Percentiles rank a stretch among this genome's conserved stretches.
These are phyloP conservation scores for Acaromyces ingoldii DNA, from an alignment of 1,284 basidiomycete species.

Conservation along the genomic window DNA sequence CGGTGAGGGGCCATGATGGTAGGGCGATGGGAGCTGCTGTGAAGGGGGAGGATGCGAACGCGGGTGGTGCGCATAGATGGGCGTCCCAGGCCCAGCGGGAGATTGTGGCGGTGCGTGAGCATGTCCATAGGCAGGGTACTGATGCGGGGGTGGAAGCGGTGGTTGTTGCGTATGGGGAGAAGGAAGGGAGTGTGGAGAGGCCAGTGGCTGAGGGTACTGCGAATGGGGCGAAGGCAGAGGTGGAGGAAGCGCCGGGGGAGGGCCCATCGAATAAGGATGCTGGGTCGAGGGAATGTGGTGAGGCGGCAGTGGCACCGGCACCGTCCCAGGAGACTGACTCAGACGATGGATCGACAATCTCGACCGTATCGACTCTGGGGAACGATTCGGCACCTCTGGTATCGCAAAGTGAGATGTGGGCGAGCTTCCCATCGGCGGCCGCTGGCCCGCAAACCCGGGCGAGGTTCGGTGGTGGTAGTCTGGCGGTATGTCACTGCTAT, in stretches of 20 bases:
- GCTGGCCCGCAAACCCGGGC: neutral
- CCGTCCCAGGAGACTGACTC: neutral
- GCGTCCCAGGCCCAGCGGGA: too few relatives aligned
- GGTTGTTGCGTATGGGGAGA: too few relatives aligned
- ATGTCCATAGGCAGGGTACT: too few relatives aligned
- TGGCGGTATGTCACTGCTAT: neutral
- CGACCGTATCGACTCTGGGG: neutral
- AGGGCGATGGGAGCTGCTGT: too few relatives aligned
- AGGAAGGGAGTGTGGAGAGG: too few relatives aligned
- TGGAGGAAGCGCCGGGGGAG: neutral
- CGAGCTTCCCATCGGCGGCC: neutral
- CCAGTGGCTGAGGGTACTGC: neutral
- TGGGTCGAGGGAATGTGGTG: neutral
- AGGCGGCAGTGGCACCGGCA: neutral
- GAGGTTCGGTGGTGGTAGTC: neutral
- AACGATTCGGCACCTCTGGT: slow-evolving; percentile 4
- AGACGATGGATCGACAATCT: neutral
- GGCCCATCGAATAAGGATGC: too few relatives aligned
- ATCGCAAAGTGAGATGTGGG: slow-evolving; percentile 1
- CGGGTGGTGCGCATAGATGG: too few relatives aligned
- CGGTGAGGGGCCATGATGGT: too few relatives aligned
- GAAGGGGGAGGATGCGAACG: too few relatives aligned
- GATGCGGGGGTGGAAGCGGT: too few relatives aligned
- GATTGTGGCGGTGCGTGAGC: too few relatives aligned
- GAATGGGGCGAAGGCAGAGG: neutral